phyloP scores from a whole-genome alignment of 805 yeast genomes.

The Lipomyces chichibuensis region DNA sequence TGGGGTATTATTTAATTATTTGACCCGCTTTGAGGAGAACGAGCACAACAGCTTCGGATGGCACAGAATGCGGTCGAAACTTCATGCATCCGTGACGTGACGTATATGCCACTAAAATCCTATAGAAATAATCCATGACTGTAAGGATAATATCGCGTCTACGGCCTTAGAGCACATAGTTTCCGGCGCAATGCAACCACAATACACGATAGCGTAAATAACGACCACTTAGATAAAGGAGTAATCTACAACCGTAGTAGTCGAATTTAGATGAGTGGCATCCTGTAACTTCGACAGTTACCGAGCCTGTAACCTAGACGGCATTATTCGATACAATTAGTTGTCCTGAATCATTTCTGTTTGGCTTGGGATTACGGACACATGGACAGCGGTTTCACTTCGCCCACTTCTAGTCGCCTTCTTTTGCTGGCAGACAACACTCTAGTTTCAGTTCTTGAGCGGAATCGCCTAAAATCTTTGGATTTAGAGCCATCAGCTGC shows the following conservation, averaged over 20 bases:
- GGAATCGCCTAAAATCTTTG: constrained; percentile 40
- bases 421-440: constrained; percentile 42
- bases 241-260: background rate
- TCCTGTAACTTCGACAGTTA: background rate
- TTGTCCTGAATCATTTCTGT: background rate
- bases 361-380: background rate
- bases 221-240: background rate
- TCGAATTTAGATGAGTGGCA: background rate
- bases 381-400: background rate
- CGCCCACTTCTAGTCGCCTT: constrained; percentile 24
- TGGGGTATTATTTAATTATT: background rate
- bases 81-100: background rate
- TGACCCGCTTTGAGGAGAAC: background rate
- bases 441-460: constrained; percentile 42
- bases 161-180: background rate
- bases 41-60: no score
- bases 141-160: background rate
- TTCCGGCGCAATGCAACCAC: background rate
- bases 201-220: background rate
- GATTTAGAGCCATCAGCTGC: constrained; percentile 39
- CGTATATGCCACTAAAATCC: background rate
- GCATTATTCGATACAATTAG: background rate
- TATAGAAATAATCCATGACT: background rate
- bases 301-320: background rate
- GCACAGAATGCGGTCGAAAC: no score